Percentiles rank a stretch among this genome's conserved stretches.
Conservation (phyloP, 805 yeast genomes). For the Nakazawaea ishiwadae region DNA sequence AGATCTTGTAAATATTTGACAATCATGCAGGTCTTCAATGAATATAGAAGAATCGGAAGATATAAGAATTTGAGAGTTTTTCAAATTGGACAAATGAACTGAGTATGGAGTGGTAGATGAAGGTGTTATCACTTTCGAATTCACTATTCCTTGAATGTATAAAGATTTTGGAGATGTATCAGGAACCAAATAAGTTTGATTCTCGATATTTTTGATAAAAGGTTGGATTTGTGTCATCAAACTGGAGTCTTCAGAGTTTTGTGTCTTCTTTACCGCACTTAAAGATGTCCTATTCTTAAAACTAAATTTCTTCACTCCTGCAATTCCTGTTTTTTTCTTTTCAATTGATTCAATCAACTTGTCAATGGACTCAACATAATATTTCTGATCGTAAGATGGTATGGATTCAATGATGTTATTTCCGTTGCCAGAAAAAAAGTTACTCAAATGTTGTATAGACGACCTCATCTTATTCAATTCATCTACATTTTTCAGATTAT, state of each 20-base stretch:
- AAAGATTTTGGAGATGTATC: neutral
- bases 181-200: neutral
- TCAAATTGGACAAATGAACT: conserved; percentile 17
- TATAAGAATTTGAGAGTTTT: conserved; percentile 14
- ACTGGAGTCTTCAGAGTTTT: neutral
- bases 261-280: neutral
- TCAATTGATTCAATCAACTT: conserved; percentile 18
- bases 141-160: neutral
- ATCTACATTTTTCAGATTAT: conserved; percentile 58
- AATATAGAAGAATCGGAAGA: conserved; percentile 20
- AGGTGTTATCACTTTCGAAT: neutral
- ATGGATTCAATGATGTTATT: conserved; percentile 18
- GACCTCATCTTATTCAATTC: conserved; percentile 54
- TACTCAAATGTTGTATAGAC: conserved; percentile 55
- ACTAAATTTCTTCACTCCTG: conserved; percentile 19
- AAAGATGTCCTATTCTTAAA: conserved; percentile 17
- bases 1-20: conserved; percentile 16
- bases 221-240: neutral
- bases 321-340: conserved; percentile 15
- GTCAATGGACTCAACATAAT: conserved; percentile 17
- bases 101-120: conserved; percentile 13
- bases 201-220: neutral
- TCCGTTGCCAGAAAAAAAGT: conserved; percentile 27
- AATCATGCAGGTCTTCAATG: conserved; percentile 13
- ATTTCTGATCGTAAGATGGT: conserved; percentile 29